phyloP scores from a whole-genome alignment of 371 early-diverging fungal genomes.

The Fennellomyces sp. region DNA sequence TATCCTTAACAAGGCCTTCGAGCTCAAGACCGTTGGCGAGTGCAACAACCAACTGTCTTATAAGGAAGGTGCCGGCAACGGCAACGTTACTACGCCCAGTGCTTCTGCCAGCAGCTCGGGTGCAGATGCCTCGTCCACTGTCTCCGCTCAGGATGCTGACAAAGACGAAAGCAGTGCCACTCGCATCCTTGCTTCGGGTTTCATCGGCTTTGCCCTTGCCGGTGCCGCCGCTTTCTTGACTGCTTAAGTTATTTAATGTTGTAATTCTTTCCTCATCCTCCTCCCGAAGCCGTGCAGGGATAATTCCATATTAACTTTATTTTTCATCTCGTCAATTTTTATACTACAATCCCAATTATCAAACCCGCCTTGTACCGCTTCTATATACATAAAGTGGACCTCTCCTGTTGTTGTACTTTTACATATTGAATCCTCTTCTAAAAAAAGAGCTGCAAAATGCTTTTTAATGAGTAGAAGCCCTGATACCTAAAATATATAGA shows the following conservation, averaged over 20 bases:
- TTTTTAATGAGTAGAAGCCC: neutral
- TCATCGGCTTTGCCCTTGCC: neutral
- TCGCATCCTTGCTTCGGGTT: neutral
- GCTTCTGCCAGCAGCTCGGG: conserved; percentile 12
- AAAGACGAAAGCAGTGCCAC: conserved; percentile 1
- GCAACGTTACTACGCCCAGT: neutral
- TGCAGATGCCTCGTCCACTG: conserved; percentile 11
- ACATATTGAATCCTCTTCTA: neutral
- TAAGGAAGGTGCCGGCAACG: conserved; percentile 28
- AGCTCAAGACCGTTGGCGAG: conserved; percentile 41
- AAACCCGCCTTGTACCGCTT: too few species aligned
- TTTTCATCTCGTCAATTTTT: neutral
- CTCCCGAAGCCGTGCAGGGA: too few species aligned
- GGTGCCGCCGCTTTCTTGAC: conserved; percentile 1
- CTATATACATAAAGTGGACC: neutral
- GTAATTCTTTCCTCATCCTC: neutral
- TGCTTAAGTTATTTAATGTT: conserved; percentile 3
- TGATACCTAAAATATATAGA: too few species aligned
- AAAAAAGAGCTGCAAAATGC: neutral
- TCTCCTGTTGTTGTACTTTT: neutral
- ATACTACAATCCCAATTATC: neutral
- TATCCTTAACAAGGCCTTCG: conserved; percentile 37
- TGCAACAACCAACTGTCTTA: conserved; percentile 42
- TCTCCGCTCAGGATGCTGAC: neutral
- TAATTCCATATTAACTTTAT: neutral